Evolutionary conservation across 2,329 filamentous ascomycete species (phyloP).

Genomic region (Ophiobolus disseminans): DNA sequence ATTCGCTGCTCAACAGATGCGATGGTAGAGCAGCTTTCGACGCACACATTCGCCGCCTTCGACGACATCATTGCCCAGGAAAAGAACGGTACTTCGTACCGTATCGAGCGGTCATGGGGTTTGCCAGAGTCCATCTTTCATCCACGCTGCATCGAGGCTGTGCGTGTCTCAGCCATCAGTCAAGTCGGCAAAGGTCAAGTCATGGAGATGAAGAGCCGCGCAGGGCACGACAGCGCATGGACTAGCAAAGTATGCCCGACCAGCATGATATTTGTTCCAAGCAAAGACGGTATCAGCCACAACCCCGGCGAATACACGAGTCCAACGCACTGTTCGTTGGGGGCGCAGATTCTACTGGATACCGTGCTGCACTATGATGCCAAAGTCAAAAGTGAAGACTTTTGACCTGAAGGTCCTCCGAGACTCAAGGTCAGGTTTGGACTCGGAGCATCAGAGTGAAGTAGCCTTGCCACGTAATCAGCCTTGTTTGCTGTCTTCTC

Average conservation of each 20-base stretch:
- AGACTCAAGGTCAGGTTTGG: conserved; percentile 1
- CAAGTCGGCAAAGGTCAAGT: conserved; percentile 25
- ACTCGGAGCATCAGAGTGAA: too few relatives aligned
- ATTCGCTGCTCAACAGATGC: conserved; percentile 36
- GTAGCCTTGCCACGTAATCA: too few relatives aligned
- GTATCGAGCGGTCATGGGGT: conserved; percentile 32
- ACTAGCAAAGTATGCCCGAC: conserved; percentile 36
- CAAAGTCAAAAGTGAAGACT: conserved; percentile 18
- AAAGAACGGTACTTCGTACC: conserved; percentile 29
- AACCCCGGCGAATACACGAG: conserved; percentile 54
- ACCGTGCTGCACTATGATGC: conserved; percentile 33
- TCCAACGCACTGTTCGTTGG: conserved; percentile 53
- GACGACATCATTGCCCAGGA: conserved; percentile 30
- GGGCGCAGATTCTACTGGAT: conserved; percentile 56
- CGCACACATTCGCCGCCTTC: conserved; percentile 27
- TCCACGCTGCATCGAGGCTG: conserved; percentile 27
- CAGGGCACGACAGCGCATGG: conserved; percentile 39
- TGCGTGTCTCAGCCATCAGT: conserved; percentile 24
- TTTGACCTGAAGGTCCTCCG: too few relatives aligned
- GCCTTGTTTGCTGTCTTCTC: background rate
- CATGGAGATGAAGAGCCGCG: conserved; percentile 38
- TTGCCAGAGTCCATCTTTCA: conserved; percentile 36
- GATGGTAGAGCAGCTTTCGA: conserved; percentile 32
- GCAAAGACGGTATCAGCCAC: conserved; percentile 53
- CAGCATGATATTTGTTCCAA: conserved; percentile 56